Conservation (phyloP, 2,329 filamentous ascomycete species). For the Neonectria hederae region DNA sequence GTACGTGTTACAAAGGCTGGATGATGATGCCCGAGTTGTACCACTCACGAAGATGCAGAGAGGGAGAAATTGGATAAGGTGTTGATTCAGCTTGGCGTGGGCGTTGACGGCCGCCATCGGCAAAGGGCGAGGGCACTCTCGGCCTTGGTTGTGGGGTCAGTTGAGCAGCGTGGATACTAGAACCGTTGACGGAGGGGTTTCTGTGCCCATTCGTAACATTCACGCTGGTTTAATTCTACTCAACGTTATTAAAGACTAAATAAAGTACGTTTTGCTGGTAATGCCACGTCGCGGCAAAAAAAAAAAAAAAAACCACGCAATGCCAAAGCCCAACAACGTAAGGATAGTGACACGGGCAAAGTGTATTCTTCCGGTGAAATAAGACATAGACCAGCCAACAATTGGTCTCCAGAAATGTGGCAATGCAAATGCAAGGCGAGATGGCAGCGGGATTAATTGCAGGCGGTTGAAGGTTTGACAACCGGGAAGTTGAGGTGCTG, state of each 20-base stretch:
- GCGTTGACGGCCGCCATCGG: conserved; percentile 33
- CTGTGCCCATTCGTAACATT: not conserved
- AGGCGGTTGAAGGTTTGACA: not conserved
- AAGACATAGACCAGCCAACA: not conserved
- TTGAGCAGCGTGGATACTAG: not conserved
- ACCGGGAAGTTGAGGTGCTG: not conserved
- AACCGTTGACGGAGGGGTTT: not conserved
- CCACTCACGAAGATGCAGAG: not conserved
- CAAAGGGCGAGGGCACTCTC: conserved; percentile 8
- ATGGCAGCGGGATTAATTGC: not conserved
- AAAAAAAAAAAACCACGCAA: too few relatives aligned
- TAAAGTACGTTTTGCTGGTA: too few relatives aligned
- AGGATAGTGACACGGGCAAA: not conserved
- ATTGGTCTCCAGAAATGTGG: not conserved
- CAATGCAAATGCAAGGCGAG: not conserved
- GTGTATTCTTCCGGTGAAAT: not conserved
- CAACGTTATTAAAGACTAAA: too few relatives aligned
- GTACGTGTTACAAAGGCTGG: not conserved
- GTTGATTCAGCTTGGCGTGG: conserved; percentile 13
- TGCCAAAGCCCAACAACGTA: too few relatives aligned
- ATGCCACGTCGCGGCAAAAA: too few relatives aligned
- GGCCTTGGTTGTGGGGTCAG: conserved; percentile 6
- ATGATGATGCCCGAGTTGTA: not conserved
- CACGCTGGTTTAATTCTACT: not conserved
- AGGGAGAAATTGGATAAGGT: not conserved